Conservation (phyloP, 192 early-diverging fungal genomes). For the Mortierella alpina region DNA sequence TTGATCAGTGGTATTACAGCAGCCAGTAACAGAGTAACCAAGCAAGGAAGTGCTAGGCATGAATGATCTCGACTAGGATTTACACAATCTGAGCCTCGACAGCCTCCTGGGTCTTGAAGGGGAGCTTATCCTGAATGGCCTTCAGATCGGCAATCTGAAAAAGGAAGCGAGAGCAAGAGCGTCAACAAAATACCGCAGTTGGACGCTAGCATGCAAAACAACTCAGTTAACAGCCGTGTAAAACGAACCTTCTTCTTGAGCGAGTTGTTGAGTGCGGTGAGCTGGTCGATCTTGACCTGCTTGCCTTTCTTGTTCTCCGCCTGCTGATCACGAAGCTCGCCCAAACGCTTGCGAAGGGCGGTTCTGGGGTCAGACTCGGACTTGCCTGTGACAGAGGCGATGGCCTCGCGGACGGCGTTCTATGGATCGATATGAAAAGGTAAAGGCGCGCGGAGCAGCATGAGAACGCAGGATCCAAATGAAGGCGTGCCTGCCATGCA, state of each 20-base stretch:
- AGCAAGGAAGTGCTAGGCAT: neutral
- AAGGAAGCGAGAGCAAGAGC: neutral
- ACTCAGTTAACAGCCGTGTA: neutral
- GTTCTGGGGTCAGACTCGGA: slow-evolving; percentile 46
- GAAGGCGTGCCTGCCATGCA: too few species aligned
- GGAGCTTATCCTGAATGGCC: slow-evolving; percentile 78
- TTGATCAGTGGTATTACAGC: neutral
- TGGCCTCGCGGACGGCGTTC: slow-evolving; percentile 52
- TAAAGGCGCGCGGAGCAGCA: neutral
- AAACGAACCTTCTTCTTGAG: slow-evolving; percentile 81
- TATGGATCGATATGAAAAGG: neutral
- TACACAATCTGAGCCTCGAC: slow-evolving; percentile 82
- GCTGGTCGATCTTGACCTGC: slow-evolving; percentile 76
- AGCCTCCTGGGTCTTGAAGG: slow-evolving; percentile 83
- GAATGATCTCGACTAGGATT: neutral
- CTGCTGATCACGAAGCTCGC: slow-evolving; percentile 78
- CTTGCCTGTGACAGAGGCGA: slow-evolving; percentile 38
- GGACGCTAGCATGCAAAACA: neutral
- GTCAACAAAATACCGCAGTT: neutral
- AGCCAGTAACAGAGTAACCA: neutral
- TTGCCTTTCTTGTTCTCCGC: slow-evolving; percentile 74
- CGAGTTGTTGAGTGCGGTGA: slow-evolving; percentile 76
- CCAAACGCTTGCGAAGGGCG: slow-evolving; percentile 65
- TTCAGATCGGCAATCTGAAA: slow-evolving; percentile 77
- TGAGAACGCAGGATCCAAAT: too few species aligned